Percentiles rank a stretch among this genome's conserved stretches.
phyloP scores from a whole-genome alignment of 495 filamentous ascomycete species.

The Talaromyces trachyspermus region DNA sequence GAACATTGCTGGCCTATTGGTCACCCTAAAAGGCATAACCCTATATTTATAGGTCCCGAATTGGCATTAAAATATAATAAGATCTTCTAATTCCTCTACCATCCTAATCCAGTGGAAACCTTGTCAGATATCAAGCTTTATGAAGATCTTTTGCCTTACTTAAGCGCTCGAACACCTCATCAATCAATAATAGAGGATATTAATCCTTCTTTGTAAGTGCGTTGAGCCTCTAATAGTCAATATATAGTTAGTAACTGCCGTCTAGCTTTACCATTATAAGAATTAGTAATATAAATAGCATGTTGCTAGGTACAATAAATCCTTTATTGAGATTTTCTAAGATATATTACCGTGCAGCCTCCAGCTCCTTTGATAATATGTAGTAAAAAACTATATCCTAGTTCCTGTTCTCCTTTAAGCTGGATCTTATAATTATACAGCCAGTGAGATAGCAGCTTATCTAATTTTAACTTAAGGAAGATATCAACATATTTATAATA shows the following conservation, averaged over 20 bases:
- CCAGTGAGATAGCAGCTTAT: slow-evolving; percentile 4
- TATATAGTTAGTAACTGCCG: slow-evolving; percentile 30
- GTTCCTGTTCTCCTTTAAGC: slow-evolving; percentile 1
- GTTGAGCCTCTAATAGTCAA: slow-evolving; percentile 41
- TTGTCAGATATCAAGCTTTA: slow-evolving; percentile 35
- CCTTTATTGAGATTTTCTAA: slow-evolving; percentile 14
- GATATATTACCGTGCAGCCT: slow-evolving; percentile 12
- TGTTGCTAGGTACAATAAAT: slow-evolving; percentile 14
- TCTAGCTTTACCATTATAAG: slow-evolving; percentile 28
- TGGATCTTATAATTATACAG: slow-evolving; percentile 11
- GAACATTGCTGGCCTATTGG: slow-evolving; percentile 16
- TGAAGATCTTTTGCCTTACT: slow-evolving; percentile 28
- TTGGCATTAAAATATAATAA: slow-evolving; percentile 23
- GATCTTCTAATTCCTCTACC: slow-evolving; percentile 14
- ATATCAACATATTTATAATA: slow-evolving; percentile 6
- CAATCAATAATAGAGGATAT: slow-evolving; percentile 38
- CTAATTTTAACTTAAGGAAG: background rate
- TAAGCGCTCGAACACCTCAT: slow-evolving; percentile 31
- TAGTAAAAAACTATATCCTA: slow-evolving; percentile 16
- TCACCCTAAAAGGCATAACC: slow-evolving; percentile 27
- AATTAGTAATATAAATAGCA: slow-evolving; percentile 19
- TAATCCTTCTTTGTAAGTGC: slow-evolving; percentile 31
- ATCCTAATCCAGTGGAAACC: slow-evolving; percentile 32
- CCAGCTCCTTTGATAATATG: slow-evolving; percentile 18
- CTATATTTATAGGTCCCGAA: slow-evolving; percentile 23